Conservation (phyloP, 2,329 filamentous ascomycete species). For the Sordariomycetes sp. region DNA sequence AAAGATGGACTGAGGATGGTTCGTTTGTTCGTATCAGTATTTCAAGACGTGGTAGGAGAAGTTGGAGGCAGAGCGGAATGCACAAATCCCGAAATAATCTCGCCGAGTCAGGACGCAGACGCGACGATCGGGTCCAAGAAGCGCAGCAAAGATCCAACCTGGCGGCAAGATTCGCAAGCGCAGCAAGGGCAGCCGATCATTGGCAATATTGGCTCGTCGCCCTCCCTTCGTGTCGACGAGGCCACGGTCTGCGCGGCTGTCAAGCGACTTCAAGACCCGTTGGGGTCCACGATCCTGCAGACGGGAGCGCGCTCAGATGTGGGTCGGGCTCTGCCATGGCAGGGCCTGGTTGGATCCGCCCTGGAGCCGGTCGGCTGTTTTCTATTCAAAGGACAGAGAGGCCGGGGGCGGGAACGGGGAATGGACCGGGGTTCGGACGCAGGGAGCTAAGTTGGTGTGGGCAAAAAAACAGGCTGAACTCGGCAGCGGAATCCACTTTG, state of each 20-base stretch:
- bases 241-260: neutral
- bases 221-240: neutral
- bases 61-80: neutral
- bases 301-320: neutral
- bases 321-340: neutral
- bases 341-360: neutral
- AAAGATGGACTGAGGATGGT: too few species aligned
- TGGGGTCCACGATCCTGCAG: neutral
- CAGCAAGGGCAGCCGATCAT: neutral
- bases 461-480: neutral
- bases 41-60: neutral
- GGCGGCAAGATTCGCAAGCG: neutral
- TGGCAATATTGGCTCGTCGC: neutral
- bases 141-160: neutral
- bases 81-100: neutral
- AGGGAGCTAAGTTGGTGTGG: neutral
- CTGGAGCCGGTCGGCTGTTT: neutral
- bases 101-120: neutral
- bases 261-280: neutral
- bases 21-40: too few species aligned
- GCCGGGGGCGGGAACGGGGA: neutral
- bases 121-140: neutral
- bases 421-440: neutral
- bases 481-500: neutral
- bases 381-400: neutral